phyloP scores from a whole-genome alignment of 495 filamentous ascomycete genomes.

The Neurospora sp. region DNA sequence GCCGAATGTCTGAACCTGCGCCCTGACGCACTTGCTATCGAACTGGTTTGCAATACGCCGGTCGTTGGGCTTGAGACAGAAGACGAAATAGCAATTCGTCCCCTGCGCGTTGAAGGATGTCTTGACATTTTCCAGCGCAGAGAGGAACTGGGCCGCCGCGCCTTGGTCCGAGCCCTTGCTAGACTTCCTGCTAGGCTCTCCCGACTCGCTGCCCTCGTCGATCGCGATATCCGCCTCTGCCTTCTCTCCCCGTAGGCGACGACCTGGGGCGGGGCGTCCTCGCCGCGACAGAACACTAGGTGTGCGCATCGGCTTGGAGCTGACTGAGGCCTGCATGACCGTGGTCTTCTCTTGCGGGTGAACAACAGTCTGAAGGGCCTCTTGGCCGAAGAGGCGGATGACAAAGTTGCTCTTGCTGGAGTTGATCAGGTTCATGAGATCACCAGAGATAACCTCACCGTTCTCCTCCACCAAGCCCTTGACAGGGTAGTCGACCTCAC shows the following conservation, averaged over 20 bases:
- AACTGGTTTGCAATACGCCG: conserved; percentile 96
- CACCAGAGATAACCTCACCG: conserved; percentile 87
- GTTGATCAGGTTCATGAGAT: conserved; percentile 90
- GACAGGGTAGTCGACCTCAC: conserved; percentile 90
- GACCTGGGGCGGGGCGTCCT: conserved; percentile 33
- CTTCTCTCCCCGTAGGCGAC: conserved; percentile 23
- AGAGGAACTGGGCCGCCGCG: conserved; percentile 83
- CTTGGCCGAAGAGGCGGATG: conserved; percentile 81
- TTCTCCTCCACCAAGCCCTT: conserved; percentile 85
- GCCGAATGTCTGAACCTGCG: conserved; percentile 89
- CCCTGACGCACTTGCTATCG: conserved; percentile 93
- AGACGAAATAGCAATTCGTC: conserved; percentile 89
- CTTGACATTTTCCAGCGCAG: conserved; percentile 79
- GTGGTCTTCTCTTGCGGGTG: conserved; percentile 85
- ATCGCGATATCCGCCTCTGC: conserved; percentile 30
- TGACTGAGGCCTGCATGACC: conserved; percentile 93
- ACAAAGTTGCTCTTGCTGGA: conserved; percentile 82
- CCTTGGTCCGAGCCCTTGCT: conserved; percentile 52
- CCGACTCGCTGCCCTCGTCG: conserved; percentile 41
- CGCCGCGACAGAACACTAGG: conserved; percentile 77
- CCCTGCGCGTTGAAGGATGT: conserved; percentile 69
- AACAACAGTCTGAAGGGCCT: conserved; percentile 77
- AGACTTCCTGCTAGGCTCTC: conserved; percentile 24
- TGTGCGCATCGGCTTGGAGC: conserved; percentile 83
- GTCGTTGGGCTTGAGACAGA: conserved; percentile 96